These are phyloP conservation scores for Lactarius tabidus DNA, from an alignment of 768 basidiomycete genomes.

Conservation along the genomic window DNA sequence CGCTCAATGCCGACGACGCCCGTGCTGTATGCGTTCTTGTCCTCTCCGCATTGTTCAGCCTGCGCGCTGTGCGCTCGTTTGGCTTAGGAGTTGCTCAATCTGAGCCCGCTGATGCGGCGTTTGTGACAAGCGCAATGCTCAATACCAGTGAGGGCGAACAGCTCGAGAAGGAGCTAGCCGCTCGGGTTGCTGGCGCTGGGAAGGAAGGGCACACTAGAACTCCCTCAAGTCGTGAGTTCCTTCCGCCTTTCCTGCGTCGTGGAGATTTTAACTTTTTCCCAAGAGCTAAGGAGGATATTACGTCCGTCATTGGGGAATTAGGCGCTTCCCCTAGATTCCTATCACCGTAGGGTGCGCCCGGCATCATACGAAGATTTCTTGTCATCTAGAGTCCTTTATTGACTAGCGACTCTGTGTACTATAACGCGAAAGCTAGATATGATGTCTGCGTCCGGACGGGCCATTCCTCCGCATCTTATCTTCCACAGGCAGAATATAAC, in stretches of 20 bases:
- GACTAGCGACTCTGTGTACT: background rate
- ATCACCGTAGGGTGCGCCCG: background rate
- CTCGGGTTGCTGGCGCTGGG: constrained; percentile 18
- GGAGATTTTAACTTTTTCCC: background rate
- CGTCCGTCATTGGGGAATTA: background rate
- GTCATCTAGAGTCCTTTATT: constrained; percentile 7
- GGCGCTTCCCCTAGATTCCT: background rate
- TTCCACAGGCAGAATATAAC: background rate
- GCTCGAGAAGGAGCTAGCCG: constrained; percentile 18
- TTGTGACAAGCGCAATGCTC: constrained; percentile 6
- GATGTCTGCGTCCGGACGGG: background rate
- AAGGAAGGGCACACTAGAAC: constrained; percentile 9
- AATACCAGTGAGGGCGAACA: constrained; percentile 3
- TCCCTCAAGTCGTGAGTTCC: constrained; percentile 11
- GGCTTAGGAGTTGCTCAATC: background rate
- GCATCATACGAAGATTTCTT: constrained; percentile 2
- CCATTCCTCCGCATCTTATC: background rate
- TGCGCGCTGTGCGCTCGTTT: constrained; percentile 19
- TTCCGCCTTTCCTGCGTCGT: background rate
- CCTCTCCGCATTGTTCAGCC: constrained; percentile 15
- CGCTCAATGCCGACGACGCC: constrained; percentile 18
- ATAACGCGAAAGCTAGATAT: background rate
- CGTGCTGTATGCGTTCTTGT: constrained; percentile 23
- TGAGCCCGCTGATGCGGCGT: background rate
- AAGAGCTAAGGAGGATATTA: background rate